Conservation (phyloP, 1,139 yeast species). For the Barnettozyma hawaiiensis region DNA sequence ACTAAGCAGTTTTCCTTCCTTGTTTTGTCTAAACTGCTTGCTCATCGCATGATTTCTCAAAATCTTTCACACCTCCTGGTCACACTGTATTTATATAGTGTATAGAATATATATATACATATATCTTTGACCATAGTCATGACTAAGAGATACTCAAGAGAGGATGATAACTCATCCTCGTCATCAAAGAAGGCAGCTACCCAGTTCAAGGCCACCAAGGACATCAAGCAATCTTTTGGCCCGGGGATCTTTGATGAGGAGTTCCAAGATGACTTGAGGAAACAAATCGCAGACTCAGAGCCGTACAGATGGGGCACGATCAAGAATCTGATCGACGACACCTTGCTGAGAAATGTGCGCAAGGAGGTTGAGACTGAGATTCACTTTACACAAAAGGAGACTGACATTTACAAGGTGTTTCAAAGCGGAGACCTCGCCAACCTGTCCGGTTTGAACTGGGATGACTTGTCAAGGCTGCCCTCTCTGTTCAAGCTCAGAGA, state of each 20-base stretch:
- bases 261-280: conserved; percentile 38
- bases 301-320: conserved; percentile 94
- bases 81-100: not conserved
- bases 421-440: conserved; percentile 97
- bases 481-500: conserved; percentile 71
- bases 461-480: conserved; percentile 69
- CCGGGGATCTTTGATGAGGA: conserved; percentile 46
- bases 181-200: conserved; percentile 15
- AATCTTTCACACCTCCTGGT: not conserved
- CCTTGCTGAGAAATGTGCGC: conserved; percentile 70
- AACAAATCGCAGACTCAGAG: conserved; percentile 44
- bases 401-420: conserved; percentile 91
- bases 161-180: not conserved
- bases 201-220: conserved; percentile 23
- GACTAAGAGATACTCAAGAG: not conserved
- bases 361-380: conserved; percentile 77
- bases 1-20: not conserved
- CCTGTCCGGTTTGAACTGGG: conserved; percentile 74
- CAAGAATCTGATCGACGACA: conserved; percentile 65
- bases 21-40: not conserved
- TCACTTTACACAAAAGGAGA: conserved; percentile 90
- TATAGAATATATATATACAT: no score
- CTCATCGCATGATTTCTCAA: conserved; percentile 4
- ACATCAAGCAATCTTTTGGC: conserved; percentile 47
- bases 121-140: no score